These are phyloP conservation scores for Annona cherimola DNA, from an alignment of 164 flowering plant genomes.

Conservation along the genomic window DNA sequence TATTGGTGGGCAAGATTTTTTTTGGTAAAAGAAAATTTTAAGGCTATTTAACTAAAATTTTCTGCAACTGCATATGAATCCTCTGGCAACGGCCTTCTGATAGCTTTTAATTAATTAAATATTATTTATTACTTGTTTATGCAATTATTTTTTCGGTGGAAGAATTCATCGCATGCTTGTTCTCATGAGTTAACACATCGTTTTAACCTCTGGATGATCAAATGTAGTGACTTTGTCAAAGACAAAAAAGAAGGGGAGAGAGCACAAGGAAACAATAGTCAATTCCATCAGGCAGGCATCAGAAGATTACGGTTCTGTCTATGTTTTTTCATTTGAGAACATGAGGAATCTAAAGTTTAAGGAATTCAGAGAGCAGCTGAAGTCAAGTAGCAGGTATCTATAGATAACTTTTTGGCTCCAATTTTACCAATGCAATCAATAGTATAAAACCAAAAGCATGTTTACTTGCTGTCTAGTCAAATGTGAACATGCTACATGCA, in stretches of 20 bases:
- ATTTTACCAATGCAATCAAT: not conserved
- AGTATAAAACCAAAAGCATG: not conserved
- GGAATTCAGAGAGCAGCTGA: slow-evolving; percentile 76
- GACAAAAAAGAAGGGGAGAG: slow-evolving; percentile 92
- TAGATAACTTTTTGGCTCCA: not conserved
- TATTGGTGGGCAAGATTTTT: not conserved
- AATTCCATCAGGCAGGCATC: slow-evolving; percentile 60
- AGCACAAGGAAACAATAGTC: slow-evolving; percentile 67
- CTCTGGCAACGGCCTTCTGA: not conserved
- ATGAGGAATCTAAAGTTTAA: slow-evolving; percentile 92
- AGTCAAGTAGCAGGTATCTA: slow-evolving; percentile 54
- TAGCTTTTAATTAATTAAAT: not conserved
- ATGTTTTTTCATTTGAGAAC: slow-evolving; percentile 77
- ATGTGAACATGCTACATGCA: not conserved
- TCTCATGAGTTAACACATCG: not conserved
- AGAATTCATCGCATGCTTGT: not conserved
- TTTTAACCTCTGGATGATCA: not conserved
- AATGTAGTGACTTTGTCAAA: slow-evolving; percentile 75
- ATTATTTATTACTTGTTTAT: not conserved
- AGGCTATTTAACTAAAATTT: not conserved
- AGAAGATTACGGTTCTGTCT: slow-evolving; percentile 51
- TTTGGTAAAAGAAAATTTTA: not conserved
- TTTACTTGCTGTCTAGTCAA: not conserved
- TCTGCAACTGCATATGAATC: not conserved
- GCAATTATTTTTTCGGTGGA: not conserved